Conservation (phyloP, 345 rosid genomes). For the Arabidopsis arenosa region DNA sequence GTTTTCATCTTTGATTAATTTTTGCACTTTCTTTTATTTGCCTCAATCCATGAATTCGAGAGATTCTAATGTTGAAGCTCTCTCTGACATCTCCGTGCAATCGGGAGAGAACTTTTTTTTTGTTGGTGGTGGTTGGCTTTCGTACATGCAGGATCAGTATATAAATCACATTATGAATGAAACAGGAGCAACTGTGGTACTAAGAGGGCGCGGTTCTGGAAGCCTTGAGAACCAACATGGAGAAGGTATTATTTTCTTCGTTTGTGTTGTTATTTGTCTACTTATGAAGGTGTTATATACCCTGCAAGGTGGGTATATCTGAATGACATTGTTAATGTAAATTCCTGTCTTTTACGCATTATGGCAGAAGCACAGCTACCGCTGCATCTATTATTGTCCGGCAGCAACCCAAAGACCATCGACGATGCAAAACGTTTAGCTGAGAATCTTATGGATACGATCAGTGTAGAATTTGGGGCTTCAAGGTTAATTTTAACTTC, state of each 20-base stretch:
- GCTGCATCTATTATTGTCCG: constrained; percentile 77
- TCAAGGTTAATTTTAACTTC: constrained; percentile 55
- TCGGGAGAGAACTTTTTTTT: constrained; percentile 93
- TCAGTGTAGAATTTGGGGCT: constrained; percentile 77
- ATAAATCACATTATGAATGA: constrained; percentile 99
- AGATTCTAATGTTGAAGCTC: constrained; percentile 93
- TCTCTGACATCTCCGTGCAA: constrained; percentile 95
- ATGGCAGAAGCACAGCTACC: constrained; percentile 69
- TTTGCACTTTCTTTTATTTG: constrained; percentile 26
- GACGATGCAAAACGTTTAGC: constrained; percentile 89
- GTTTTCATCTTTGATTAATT: constrained; percentile 32
- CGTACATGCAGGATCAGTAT: constrained; percentile 93
- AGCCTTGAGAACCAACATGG: constrained; percentile 50
- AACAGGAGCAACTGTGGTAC: constrained; percentile 90
- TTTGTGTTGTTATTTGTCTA: constrained; percentile 2
- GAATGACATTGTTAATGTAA: background rate
- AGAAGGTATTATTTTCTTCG: constrained; percentile 55
- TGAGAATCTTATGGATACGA: constrained; percentile 91
- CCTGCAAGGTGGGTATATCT: constrained; percentile 16
- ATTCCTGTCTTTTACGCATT: constrained; percentile 1
- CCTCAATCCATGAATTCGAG: constrained; percentile 46
- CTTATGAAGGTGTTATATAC: background rate
- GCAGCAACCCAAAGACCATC: constrained; percentile 72
- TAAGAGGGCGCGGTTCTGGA: constrained; percentile 83
- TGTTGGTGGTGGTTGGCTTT: constrained; percentile 85